A percentile compares a stretch with the other conserved stretches of the same genome.
phyloP scores from a whole-genome alignment of 108 stramenopile genomes.

The Stephanodiscus minutulus region DNA sequence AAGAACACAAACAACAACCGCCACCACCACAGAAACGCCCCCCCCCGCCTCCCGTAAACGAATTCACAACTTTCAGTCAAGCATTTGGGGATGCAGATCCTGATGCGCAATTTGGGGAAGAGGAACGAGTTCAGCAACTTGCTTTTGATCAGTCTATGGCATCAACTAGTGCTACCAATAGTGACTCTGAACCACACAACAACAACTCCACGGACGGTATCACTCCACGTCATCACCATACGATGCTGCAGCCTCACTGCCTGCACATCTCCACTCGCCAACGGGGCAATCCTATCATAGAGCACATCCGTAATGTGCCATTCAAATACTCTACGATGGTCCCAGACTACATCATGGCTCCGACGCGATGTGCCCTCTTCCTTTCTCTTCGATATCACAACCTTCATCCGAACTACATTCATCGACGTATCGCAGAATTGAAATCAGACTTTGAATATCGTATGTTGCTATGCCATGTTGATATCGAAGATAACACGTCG shows the following conservation, averaged over 20 bases:
- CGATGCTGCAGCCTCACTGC: slow-evolving; percentile 65
- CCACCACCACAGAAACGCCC: not conserved
- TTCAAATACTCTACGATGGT: slow-evolving; percentile 67
- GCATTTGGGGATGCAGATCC: slow-evolving; percentile 65
- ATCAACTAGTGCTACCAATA: slow-evolving; percentile 12
- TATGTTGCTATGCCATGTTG: slow-evolving; percentile 85
- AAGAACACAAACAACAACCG: slow-evolving; percentile 4
- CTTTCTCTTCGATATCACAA: slow-evolving; percentile 78
- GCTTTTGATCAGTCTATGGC: slow-evolving; percentile 38
- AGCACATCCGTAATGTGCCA: slow-evolving; percentile 79
- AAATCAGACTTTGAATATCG: slow-evolving; percentile 73
- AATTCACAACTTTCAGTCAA: slow-evolving; percentile 54
- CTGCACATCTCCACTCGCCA: slow-evolving; percentile 77
- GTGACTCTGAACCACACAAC: slow-evolving; percentile 3
- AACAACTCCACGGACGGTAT: slow-evolving; percentile 4
- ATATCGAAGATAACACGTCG: slow-evolving; percentile 83
- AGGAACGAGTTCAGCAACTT: slow-evolving; percentile 48
- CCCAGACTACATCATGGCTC: slow-evolving; percentile 75
- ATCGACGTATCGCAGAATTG: slow-evolving; percentile 69
- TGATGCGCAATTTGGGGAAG: slow-evolving; percentile 39
- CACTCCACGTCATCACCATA: slow-evolving; percentile 56
- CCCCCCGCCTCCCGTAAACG: slow-evolving; percentile 20
- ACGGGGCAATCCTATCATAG: slow-evolving; percentile 72
- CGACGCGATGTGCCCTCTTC: slow-evolving; percentile 73
- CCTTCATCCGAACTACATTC: slow-evolving; percentile 73